These are phyloP conservation scores for Salvia sclarea DNA, from an alignment of 305 asterid species.

Conservation along the genomic window DNA sequence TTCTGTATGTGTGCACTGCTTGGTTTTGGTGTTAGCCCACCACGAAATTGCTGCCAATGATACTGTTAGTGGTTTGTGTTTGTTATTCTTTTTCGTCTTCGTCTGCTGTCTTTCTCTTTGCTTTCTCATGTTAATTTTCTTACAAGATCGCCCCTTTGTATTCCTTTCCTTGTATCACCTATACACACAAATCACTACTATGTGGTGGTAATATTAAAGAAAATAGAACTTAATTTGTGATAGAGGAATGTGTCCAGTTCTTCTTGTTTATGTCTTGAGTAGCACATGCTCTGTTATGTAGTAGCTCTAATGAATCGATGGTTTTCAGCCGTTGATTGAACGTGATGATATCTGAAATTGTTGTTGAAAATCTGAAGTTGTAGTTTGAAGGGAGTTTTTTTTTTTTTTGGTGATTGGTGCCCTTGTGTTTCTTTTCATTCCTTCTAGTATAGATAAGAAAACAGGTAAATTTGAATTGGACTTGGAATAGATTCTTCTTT, in stretches of 20 bases:
- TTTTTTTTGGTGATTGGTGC: no score
- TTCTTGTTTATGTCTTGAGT: no score
- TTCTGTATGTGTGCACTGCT: background rate
- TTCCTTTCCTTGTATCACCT: background rate
- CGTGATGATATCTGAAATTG: background rate
- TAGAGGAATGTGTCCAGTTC: no score
- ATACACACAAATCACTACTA: background rate
- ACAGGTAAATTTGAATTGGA: background rate
- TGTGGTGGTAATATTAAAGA: background rate
- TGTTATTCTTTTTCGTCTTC: background rate
- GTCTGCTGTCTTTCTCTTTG: no score
- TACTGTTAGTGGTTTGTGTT: background rate
- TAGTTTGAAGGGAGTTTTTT: background rate
- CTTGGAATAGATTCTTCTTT: background rate
- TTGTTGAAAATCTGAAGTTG: background rate
- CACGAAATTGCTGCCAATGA: background rate
- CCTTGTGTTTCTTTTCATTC: no score
- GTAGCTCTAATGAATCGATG: background rate
- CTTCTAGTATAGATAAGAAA: no score
- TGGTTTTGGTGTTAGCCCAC: background rate
- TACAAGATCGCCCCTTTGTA: background rate
- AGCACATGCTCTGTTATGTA: no score
- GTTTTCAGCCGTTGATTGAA: background rate
- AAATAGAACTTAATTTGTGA: background rate
- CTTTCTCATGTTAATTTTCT: background rate